A percentile compares a stretch with the other conserved stretches of the same genome.
These are phyloP conservation scores for Trametes sanguinea DNA, from an alignment of 768 basidiomycete species.

Conservation along the genomic window DNA sequence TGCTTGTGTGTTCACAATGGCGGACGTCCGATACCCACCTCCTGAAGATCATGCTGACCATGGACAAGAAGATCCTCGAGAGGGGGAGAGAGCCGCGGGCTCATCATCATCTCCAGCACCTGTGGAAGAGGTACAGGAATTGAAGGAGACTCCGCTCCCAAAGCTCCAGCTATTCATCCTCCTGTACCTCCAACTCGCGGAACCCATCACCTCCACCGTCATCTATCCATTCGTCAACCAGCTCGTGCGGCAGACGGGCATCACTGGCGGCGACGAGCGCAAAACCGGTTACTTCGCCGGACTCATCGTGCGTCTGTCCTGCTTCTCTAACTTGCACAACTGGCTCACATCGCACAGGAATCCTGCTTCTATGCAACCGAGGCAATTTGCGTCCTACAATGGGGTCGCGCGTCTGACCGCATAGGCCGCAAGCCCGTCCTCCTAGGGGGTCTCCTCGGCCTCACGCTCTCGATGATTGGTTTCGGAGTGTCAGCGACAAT, in stretches of 20 bases:
- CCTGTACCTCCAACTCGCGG: conserved; percentile 30
- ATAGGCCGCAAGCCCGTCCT: conserved; percentile 37
- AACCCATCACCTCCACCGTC: conserved; percentile 30
- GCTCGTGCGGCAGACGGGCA: conserved; percentile 26
- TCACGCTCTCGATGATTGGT: conserved; percentile 30
- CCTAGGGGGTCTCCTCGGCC: conserved; percentile 31
- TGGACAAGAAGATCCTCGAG: too few species aligned
- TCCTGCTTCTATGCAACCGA: conserved; percentile 34
- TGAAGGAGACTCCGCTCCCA: conserved; percentile 25
- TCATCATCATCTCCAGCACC: background rate
- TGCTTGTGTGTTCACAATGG: too few species aligned
- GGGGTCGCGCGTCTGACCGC: conserved; percentile 37
- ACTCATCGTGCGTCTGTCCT: conserved; percentile 22
- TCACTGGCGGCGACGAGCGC: conserved; percentile 28
- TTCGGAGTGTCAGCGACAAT: conserved; percentile 35
- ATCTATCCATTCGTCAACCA: conserved; percentile 33
- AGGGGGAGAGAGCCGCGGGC: too few species aligned
- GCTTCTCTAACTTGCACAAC: background rate
- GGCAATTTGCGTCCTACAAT: conserved; percentile 32
- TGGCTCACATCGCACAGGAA: conserved; percentile 25
- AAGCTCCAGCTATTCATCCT: conserved; percentile 30
- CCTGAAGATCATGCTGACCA: too few species aligned
- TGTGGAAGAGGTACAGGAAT: background rate
- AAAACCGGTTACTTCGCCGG: conserved; percentile 32
- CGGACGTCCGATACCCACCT: too few species aligned